Conservation (phyloP, 768 basidiomycete species). For the Lepiota brunneoincarnata region DNA sequence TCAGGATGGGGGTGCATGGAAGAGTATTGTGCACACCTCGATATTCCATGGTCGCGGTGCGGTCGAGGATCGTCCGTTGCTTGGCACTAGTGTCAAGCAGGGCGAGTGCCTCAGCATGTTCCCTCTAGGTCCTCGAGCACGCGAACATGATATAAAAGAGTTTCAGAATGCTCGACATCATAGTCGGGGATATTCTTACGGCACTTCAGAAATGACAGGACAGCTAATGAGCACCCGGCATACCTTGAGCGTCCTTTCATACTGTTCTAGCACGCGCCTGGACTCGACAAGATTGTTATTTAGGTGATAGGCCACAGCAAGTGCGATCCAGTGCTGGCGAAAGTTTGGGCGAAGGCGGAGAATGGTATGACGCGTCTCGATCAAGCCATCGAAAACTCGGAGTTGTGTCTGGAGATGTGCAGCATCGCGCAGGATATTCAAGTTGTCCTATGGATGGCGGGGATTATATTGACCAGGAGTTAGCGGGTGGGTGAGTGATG, state of each 20-base stretch:
- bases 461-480: slow-evolving; percentile 4
- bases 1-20: slow-evolving; percentile 10
- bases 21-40: slow-evolving; percentile 45
- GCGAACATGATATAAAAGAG: slow-evolving; percentile 72
- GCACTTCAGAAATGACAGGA: neutral
- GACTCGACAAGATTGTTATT: slow-evolving; percentile 73
- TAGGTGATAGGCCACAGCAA: slow-evolving; percentile 87
- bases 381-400: slow-evolving; percentile 71
- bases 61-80: slow-evolving; percentile 67
- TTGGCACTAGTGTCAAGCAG: slow-evolving; percentile 66
- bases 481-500: slow-evolving; percentile 4
- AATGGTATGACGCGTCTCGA: slow-evolving; percentile 80
- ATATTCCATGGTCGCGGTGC: slow-evolving; percentile 61
- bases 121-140: slow-evolving; percentile 73
- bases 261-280: slow-evolving; percentile 68
- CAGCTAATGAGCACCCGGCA: slow-evolving; percentile 14
- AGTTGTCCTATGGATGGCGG: slow-evolving; percentile 67
- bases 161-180: slow-evolving; percentile 83
- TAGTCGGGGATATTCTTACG: slow-evolving; percentile 69
- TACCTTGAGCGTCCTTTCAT: slow-evolving; percentile 72
- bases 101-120: slow-evolving; percentile 55
- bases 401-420: slow-evolving; percentile 88
- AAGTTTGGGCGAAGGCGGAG: slow-evolving; percentile 77
- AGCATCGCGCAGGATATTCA: slow-evolving; percentile 90
- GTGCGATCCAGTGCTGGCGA: slow-evolving; percentile 86